Base-by-base conservation (phyloP, 371 early-diverging fungal genomes). In the Actinomortierella ambigua region DNA sequence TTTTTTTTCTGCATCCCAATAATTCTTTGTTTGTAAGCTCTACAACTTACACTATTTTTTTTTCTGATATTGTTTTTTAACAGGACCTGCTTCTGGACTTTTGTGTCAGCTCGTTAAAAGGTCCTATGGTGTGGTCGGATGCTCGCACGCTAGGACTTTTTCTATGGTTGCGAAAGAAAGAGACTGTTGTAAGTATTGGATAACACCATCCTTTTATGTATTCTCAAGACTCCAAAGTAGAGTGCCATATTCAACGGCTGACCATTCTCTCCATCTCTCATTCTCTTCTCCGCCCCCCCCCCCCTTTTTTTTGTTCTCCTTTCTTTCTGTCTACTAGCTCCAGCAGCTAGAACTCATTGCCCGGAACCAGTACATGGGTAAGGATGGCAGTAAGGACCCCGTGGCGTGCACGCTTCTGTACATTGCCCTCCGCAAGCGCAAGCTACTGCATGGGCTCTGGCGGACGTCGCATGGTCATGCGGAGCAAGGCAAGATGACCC, bases 401-500 rank as follows among this genome's bases (percentile, higher is more conserved):
- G 81, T 90, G 8, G 87, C 84, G 42, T 94, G 95, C 61, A 82
- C 93, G 0, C 63, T 97, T 46, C 94, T 91, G 55, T 98, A 95
- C 65, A 64, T 98, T 34, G 94, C 94, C 0, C 68, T 97, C 22
- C 78, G 83, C 44, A 97, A 96, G 78, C 92, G 91, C 75, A 93
- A 88, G 56, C 77, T 98, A 24, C 63, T 97, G 26, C 87, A 87
- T 22, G 93, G 93, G 0, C 78, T 99, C 27, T 99, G 99, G 98
- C 92, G 90, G 47, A 83, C 92, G 0, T 90, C 96, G 0, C 78
- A 79, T 42, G 63, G 80, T 11, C 95, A 97, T 67, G 88, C 93
- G 2, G 98, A 99, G 59, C 93, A 94, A 61, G 77, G 77, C 28
- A 86, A 86, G 22, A 98, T 97, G 96, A 58, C 93, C 11, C 82